These are phyloP conservation scores for Aspergillus fijiensis DNA, from an alignment of 2,329 filamentous ascomycete species.

Conservation along the genomic window DNA sequence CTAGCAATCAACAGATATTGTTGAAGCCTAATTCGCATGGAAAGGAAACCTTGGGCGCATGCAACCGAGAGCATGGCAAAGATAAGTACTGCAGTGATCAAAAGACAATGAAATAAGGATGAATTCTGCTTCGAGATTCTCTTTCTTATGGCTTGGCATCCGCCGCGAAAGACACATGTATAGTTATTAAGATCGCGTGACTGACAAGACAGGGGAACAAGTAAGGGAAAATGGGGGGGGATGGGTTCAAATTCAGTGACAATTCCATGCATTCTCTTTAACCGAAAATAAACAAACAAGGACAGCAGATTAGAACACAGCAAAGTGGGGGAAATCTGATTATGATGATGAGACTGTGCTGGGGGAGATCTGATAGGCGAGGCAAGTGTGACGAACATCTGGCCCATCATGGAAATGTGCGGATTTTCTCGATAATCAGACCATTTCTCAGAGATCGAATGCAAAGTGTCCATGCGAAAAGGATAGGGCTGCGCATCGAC, in stretches of 20 bases:
- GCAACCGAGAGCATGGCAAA: neutral
- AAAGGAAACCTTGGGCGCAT: neutral
- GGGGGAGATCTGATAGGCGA: conserved; percentile 24
- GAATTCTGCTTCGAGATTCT: neutral
- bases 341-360: conserved; percentile 25
- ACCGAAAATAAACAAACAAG: conserved; percentile 27
- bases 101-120: neutral
- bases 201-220: neutral
- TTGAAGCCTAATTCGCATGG: neutral
- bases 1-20: neutral
- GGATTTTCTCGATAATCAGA: conserved; percentile 19
- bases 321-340: conserved; percentile 17
- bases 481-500: conserved; percentile 20
- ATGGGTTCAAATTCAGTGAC: conserved; percentile 16
- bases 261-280: conserved; percentile 38
- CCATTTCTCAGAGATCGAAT: conserved; percentile 11
- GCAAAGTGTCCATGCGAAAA: conserved; percentile 14
- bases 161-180: neutral
- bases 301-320: conserved; percentile 11
- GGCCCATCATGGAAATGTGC: conserved; percentile 27
- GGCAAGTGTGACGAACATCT: conserved; percentile 24
- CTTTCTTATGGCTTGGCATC: neutral
- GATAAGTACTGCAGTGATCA: neutral
- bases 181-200: neutral
- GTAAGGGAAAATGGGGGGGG: neutral